Base-by-base conservation (phyloP, 306 rosid species). In the Comarum palustre region DNA sequence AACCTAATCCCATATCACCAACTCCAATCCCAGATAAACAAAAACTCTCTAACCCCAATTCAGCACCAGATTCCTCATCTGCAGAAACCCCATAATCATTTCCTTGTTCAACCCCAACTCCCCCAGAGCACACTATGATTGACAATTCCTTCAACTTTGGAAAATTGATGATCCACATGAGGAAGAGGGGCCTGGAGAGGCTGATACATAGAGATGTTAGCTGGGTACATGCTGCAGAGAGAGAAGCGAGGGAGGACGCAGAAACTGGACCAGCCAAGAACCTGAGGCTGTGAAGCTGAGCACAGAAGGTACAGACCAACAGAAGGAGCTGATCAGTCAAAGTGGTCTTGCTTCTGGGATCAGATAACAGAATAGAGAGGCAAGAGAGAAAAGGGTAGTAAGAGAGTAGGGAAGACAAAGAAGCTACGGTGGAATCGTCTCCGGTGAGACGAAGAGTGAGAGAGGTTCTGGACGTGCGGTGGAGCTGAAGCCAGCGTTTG, bases 401-500 rank as follows among this genome's bases (percentile, higher is more conserved):
- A 66, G 87, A 71, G 67, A 92, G 91, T 32, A 87, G 48, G 52
- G 92, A 72, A 45, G 86, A 58, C 48, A 87, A 77, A 72, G 89
- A 82, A 24, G 85, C 76, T 29, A 82, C 12, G 4, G 75, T 5
- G 17, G 84, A 79, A 60, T 24, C 69, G 32, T 52, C 83, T 45
- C 78, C 75, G 43, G 77, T 32, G 52, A 89, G 62, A 16, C 79
- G 90, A 31, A 94, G 95, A 38, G 95, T 86, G 39, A 94, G 89
- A 45, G 90, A 77, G 66, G 88, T 85, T 52, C 27, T 85, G 46
- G 95, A 89, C 14, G 89, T 76, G 22, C 98, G 90, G 84, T 73
- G 82, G 74, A 94, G 92, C 54, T 41, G 62, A 60, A 94, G 98
- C 98, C 98, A 94, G 14, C 97, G 92, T 74, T 85, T 91, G 69